These are phyloP conservation scores for Kodamaea nitidulidarum DNA, from an alignment of 805 yeast species.

Conservation along the genomic window DNA sequence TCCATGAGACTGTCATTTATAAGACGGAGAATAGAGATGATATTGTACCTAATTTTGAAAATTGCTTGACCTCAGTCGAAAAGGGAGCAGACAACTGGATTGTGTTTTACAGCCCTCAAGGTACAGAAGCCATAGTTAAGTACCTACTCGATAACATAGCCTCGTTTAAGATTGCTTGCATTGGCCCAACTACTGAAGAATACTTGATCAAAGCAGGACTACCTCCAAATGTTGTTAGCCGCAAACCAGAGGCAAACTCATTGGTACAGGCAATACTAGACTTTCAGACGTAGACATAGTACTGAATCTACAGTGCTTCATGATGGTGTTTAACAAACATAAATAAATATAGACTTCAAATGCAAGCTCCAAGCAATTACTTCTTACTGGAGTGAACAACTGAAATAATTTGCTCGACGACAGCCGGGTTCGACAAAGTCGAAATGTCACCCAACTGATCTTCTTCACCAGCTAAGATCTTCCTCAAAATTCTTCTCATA, in stretches of 20 bases:
- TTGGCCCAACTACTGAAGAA: constrained; percentile 87
- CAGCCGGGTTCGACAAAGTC: constrained; percentile 81
- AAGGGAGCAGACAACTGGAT: constrained; percentile 49
- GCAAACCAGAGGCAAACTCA: constrained; percentile 66
- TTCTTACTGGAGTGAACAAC: constrained; percentile 48
- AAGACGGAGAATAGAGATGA: constrained; percentile 54
- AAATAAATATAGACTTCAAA: constrained; percentile 4
- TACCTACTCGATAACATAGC: constrained; percentile 19
- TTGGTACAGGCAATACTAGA: constrained; percentile 39
- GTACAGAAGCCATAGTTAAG: constrained; percentile 60
- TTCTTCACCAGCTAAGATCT: constrained; percentile 86
- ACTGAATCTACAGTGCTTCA: not conserved
- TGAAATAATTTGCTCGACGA: constrained; percentile 71
- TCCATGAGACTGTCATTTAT: constrained; percentile 65
- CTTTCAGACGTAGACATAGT: no score
- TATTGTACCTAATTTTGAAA: constrained; percentile 37
- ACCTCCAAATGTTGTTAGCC: constrained; percentile 59
- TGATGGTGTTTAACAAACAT: not conserved
- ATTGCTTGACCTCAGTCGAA: constrained; percentile 6
- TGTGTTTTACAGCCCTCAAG: constrained; percentile 89
- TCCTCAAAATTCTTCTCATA: constrained; percentile 96
- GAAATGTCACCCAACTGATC: constrained; percentile 90
- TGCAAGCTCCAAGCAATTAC: constrained; percentile 1
- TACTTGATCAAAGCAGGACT: constrained; percentile 53
- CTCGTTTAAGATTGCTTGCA: constrained; percentile 55